Conservation (phyloP, 2,329 filamentous ascomycete species). For the Alternaria solani region DNA sequence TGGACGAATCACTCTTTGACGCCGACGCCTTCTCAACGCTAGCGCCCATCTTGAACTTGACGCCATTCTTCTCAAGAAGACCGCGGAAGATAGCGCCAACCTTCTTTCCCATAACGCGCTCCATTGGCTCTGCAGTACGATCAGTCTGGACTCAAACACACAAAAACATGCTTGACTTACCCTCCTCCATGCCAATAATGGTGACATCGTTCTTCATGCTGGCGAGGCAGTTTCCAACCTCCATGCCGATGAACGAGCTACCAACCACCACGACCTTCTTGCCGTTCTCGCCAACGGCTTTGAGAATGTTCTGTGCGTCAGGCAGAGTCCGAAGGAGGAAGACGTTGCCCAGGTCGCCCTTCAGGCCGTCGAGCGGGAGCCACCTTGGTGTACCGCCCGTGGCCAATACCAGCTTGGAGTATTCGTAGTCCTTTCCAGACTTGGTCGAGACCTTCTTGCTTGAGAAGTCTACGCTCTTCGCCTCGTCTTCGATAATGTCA, state of each 20-base stretch:
- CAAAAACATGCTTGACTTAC: conserved; percentile 19
- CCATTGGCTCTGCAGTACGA: conserved; percentile 68
- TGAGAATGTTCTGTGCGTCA: conserved; percentile 79
- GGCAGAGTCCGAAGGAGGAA: conserved; percentile 83
- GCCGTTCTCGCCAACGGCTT: conserved; percentile 77
- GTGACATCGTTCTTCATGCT: conserved; percentile 82
- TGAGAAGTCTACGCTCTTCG: conserved; percentile 78
- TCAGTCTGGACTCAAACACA: conserved; percentile 17
- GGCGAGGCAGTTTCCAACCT: conserved; percentile 83
- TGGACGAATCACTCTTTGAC: conserved; percentile 70
- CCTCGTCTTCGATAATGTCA: conserved; percentile 66
- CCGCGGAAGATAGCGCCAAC: conserved; percentile 83
- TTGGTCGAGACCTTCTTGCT: conserved; percentile 77
- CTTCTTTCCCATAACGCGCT: conserved; percentile 82
- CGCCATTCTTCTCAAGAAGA: conserved; percentile 81
- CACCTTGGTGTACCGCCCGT: conserved; percentile 81
- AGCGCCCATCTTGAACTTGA: conserved; percentile 86
- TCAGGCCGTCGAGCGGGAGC: conserved; percentile 85
- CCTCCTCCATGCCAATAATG: conserved; percentile 85
- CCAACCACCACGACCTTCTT: conserved; percentile 95
- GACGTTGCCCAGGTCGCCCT: conserved; percentile 80
- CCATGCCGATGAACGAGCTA: conserved; percentile 97
- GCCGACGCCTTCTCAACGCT: conserved; percentile 83
- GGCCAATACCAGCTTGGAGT: conserved; percentile 89
- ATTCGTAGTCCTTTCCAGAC: conserved; percentile 73